Evolutionary conservation across 2,329 filamentous ascomycete genomes (phyloP), one percentile per base, ranked within the genome.

Genomic region (Tolypocladium tropicale): DNA sequence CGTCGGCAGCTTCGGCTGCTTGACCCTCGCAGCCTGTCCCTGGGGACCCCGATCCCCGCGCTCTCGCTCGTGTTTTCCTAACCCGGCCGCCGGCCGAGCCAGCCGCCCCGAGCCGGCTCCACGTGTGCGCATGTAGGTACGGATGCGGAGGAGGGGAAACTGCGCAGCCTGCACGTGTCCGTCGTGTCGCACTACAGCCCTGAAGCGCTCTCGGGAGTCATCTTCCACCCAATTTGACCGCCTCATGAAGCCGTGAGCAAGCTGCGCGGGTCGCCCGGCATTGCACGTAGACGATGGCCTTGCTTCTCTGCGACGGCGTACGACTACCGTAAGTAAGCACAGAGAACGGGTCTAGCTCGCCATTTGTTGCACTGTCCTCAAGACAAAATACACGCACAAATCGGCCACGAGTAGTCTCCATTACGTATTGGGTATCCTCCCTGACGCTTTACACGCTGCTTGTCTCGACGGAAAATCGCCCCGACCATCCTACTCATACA

Each of bases 401-500:
- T 0, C 16, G 25, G 14, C 25, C 6, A n/a, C n/a, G n/a, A n/a
- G n/a, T 16, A n/a, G 25, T 30, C 25, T 30, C 25, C 14, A 48
- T 49, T 49, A 48, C 43, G 25, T 11, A 48, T 30, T 48, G 16
- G 30, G 7, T 16, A 11, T 16, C 16, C 9, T 28, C 16, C 9
- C 7, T n/a, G 25, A 30, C 16, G 46, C 46, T 49, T 49, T 11
- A n/a, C 21, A n/a, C 46, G 21, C 18, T n/a, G 10, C 28, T n/a
- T 21, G 2, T n/a, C 18, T 14, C 30, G 11, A 21, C 28, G 18
- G 28, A 32, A 21, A 23, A 48, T 34, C 30, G 21, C n/a, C 25
- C 21, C 21, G 14, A 30, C 16, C 12, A n/a, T 41, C 37, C 41
- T 55, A 43, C 39, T 50, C 34, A 37, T 53, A 57, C 55, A 57